These are phyloP conservation scores for Phytophthora tentaculata DNA, from an alignment of 352 stramenopile genomes.

Conservation along the genomic window DNA sequence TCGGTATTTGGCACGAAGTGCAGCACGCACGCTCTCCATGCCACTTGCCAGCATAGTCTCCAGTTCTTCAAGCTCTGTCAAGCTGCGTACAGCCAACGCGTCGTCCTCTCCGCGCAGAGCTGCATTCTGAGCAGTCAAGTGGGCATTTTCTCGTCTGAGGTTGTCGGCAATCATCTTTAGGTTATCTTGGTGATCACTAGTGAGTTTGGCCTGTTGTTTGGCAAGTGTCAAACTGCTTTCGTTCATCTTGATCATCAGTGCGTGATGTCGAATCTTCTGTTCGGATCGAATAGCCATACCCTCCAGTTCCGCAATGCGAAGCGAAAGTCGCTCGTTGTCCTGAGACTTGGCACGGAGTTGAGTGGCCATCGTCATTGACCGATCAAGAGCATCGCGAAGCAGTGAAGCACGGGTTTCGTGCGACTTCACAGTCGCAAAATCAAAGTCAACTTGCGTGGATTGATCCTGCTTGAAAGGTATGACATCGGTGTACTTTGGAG, in stretches of 20 bases:
- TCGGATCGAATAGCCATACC: constrained; percentile 20
- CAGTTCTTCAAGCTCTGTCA: constrained; percentile 54
- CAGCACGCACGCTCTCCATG: constrained; percentile 38
- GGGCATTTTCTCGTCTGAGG: constrained; percentile 33
- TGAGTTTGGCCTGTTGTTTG: constrained; percentile 39
- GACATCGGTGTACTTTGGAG: constrained; percentile 37
- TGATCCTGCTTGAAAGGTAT: constrained; percentile 16
- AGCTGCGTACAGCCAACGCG: constrained; percentile 31
- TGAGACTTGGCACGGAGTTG: constrained; percentile 51
- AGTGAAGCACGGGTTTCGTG: constrained; percentile 7
- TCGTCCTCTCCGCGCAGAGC: constrained; percentile 28
- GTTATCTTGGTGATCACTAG: constrained; percentile 40
- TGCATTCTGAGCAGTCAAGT: constrained; percentile 27
- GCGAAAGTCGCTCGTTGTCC: constrained; percentile 44
- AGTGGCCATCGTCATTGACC: constrained; percentile 43
- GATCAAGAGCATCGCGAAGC: constrained; percentile 42
- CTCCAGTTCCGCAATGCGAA: constrained; percentile 38
- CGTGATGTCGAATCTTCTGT: constrained; percentile 30
- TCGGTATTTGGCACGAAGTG: constrained; percentile 41
- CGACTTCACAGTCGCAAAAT: not conserved
- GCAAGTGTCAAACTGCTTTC: constrained; percentile 44
- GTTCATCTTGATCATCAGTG: constrained; percentile 32
- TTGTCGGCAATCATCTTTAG: constrained; percentile 33
- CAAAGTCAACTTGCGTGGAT: constrained; percentile 33
- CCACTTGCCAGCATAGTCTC: constrained; percentile 36